Percentiles rank a stretch among this genome's conserved stretches.
phyloP scores from a whole-genome alignment of 129 eudicot species.

The Arctium minus region DNA sequence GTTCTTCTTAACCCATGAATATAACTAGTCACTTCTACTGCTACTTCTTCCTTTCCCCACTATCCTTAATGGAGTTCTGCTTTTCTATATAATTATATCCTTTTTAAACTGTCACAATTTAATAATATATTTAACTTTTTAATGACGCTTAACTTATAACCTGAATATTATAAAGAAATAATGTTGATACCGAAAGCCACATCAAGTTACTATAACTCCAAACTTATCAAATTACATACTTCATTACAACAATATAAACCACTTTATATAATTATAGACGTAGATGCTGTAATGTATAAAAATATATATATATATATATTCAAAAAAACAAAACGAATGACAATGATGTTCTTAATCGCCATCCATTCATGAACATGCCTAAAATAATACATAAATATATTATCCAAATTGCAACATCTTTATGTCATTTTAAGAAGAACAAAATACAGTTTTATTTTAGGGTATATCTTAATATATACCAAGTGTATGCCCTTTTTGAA shows the following conservation, averaged over 20 bases:
- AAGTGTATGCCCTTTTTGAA: background rate
- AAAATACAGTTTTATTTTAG: background rate
- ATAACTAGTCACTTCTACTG: slow-evolving; percentile 9
- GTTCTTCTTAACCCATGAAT: slow-evolving; percentile 24
- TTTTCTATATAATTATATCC: background rate
- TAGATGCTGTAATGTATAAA: no score
- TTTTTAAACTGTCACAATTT: background rate
- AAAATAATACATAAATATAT: background rate
- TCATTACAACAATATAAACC: background rate
- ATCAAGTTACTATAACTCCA: no score
- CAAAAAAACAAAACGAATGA: background rate
- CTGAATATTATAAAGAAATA: background rate
- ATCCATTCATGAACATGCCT: background rate
- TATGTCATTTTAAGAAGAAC: background rate
- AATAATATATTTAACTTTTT: background rate
- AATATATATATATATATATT: background rate
- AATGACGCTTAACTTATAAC: background rate
- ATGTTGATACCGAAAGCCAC: no score
- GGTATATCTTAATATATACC: background rate
- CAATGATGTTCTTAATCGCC: background rate
- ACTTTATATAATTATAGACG: no score
- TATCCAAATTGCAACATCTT: background rate
- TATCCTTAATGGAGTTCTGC: background rate
- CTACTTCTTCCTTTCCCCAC: background rate
- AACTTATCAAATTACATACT: no score